Percentiles rank a stretch among this genome's conserved stretches.
phyloP scores from a whole-genome alignment of 2,329 filamentous ascomycete species.

The Madurella mycetomatis region DNA sequence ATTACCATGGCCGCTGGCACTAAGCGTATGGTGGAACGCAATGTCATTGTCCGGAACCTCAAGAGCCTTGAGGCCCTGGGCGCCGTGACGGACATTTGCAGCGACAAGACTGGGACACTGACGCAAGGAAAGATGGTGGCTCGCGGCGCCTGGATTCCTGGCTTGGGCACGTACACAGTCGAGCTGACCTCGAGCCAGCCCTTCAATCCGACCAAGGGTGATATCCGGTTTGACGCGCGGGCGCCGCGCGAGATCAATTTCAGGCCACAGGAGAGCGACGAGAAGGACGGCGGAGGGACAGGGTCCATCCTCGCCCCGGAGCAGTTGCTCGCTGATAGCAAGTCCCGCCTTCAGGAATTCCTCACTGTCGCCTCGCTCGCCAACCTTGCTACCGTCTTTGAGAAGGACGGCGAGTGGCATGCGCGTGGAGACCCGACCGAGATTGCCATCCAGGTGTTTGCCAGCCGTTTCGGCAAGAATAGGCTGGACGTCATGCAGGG shows the following conservation, averaged over 20 bases:
- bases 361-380: conserved; percentile 31
- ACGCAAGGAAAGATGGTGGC: conserved; percentile 65
- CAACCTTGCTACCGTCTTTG: conserved; percentile 37
- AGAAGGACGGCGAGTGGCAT: conserved; percentile 27
- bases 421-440: conserved; percentile 67
- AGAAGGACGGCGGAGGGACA: conserved; percentile 12
- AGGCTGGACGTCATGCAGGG: conserved; percentile 37
- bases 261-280: conserved; percentile 10
- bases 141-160: conserved; percentile 57
- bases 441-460: conserved; percentile 70
- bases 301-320: conserved; percentile 27
- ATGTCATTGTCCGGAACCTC: conserved; percentile 57
- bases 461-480: conserved; percentile 59
- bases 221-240: conserved; percentile 31
- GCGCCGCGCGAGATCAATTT: conserved; percentile 22
- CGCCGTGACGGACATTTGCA: conserved; percentile 65
- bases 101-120: conserved; percentile 66
- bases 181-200: conserved; percentile 55
- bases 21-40: conserved; percentile 51
- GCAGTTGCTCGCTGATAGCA: conserved; percentile 43
- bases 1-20: conserved; percentile 58
- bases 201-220: conserved; percentile 57
- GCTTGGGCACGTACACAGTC: conserved; percentile 47
- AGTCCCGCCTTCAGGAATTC: conserved; percentile 45
- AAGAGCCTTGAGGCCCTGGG: conserved; percentile 64